These are phyloP conservation scores for Fusarium duplospermum DNA, from an alignment of 2,329 filamentous ascomycete species.

Conservation along the genomic window DNA sequence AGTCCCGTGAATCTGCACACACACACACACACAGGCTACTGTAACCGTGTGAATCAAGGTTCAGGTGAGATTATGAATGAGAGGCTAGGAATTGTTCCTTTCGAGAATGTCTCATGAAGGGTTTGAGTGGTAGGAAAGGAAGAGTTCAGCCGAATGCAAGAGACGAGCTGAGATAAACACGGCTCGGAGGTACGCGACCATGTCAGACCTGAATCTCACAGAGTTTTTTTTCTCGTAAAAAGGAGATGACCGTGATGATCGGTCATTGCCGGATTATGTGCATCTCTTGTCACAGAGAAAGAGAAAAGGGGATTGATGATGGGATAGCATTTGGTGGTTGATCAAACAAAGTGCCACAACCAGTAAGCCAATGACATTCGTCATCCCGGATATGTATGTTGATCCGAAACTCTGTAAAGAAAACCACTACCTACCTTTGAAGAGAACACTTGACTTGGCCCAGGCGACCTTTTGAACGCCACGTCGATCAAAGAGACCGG, in stretches of 20 bases:
- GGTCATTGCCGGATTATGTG: not conserved
- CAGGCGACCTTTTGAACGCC: not conserved
- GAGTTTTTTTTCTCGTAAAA: not conserved
- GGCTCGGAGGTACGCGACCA: not conserved
- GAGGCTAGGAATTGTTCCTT: not conserved
- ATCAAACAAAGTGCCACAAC: not conserved
- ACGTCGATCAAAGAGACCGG: slow-evolving; percentile 28
- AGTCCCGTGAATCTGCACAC: slow-evolving; percentile 16
- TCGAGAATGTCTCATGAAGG: not conserved
- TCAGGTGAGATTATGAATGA: not conserved
- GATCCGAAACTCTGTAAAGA: slow-evolving; percentile 23
- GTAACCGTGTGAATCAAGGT: not conserved
- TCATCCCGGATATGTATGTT: not conserved
- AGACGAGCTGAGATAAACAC: not conserved
- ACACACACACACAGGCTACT: too few species aligned
- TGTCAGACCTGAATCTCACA: not conserved
- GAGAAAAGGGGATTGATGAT: not conserved
- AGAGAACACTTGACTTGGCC: not conserved
- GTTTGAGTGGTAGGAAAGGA: not conserved
- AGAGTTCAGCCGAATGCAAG: not conserved
- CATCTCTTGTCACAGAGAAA: not conserved
- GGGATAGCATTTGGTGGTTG: not conserved
- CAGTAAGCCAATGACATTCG: slow-evolving; percentile 15
- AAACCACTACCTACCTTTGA: slow-evolving; percentile 1
- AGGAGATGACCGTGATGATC: not conserved